Evolutionary conservation across 2,329 filamentous ascomycete genomes (phyloP).

Genomic region (Leptosphaerulina australis): DNA sequence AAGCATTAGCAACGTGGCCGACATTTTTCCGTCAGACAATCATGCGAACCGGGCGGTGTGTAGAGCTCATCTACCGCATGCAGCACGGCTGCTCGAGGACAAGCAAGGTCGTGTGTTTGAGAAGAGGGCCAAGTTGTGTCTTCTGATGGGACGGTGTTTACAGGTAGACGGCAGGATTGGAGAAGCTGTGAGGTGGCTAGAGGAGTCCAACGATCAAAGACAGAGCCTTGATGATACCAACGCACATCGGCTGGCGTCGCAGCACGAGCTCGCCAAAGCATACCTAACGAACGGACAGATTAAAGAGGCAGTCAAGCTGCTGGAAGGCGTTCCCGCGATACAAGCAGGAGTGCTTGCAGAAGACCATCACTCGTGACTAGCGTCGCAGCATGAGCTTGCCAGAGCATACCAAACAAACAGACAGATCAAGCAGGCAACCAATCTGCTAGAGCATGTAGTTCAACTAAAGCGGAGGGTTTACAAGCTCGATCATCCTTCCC

Average conservation of each 20-base stretch:
- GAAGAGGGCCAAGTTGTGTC: conserved; percentile 9
- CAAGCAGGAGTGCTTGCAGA: not conserved
- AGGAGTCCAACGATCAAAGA: conserved; percentile 9
- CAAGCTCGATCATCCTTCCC: too few species aligned
- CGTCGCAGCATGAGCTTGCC: conserved; percentile 11
- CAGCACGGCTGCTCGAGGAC: conserved; percentile 6
- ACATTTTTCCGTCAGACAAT: conserved; percentile 19
- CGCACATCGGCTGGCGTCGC: not conserved
- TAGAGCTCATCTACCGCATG: conserved; percentile 22
- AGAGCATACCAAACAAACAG: conserved; percentile 6
- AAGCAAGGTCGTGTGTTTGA: conserved; percentile 2
- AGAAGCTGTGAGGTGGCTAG: conserved; percentile 20
- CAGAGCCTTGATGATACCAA: not conserved
- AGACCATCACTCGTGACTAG: not conserved
- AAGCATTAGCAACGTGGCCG: not conserved
- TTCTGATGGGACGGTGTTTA: conserved; percentile 17
- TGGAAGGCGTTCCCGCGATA: conserved; percentile 15
- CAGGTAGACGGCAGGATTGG: conserved; percentile 4
- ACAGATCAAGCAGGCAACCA: conserved; percentile 12
- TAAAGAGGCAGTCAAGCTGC: conserved; percentile 12
- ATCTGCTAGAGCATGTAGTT: conserved; percentile 13
- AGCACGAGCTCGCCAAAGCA: not conserved
- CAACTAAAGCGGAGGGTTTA: too few species aligned
- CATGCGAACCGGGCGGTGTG: conserved; percentile 16
- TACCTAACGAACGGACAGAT: conserved; percentile 8